These are phyloP conservation scores for Leishmania lainsoni DNA, from an alignment of 208 protist genomes.

Conservation along the genomic window DNA sequence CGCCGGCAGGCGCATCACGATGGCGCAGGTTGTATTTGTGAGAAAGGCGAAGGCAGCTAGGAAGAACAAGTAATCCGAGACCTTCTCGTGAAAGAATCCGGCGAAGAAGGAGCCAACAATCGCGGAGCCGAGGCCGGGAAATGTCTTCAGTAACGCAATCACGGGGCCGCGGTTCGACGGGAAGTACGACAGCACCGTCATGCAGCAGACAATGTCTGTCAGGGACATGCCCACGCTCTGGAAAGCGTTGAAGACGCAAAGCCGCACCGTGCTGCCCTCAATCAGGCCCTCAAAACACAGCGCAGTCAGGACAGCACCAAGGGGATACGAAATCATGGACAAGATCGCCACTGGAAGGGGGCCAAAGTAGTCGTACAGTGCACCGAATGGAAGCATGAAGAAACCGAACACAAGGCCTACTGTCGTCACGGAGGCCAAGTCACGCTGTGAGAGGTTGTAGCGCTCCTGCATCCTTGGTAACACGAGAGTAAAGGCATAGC, in stretches of 20 bases:
- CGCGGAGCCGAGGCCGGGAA: constrained; percentile 57
- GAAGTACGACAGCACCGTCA: constrained; percentile 64
- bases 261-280: constrained; percentile 26
- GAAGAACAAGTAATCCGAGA: constrained; percentile 50
- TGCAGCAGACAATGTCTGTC: constrained; percentile 43
- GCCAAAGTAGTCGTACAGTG: constrained; percentile 60
- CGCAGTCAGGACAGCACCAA: constrained; percentile 35
- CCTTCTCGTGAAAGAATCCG: constrained; percentile 34
- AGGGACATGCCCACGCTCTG: constrained; percentile 30
- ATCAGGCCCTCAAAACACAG: constrained; percentile 51
- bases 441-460: constrained; percentile 55
- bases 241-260: constrained; percentile 39
- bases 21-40: constrained; percentile 28
- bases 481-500: constrained; percentile 62
- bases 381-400: constrained; percentile 45
- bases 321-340: constrained; percentile 31
- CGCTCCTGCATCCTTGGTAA: constrained; percentile 39
- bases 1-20: constrained; percentile 50
- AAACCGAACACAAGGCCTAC: constrained; percentile 42
- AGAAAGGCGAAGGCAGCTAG: constrained; percentile 34
- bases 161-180: constrained; percentile 45
- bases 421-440: constrained; percentile 59
- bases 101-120: constrained; percentile 46
- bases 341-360: constrained; percentile 38
- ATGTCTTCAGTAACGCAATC: constrained; percentile 68